These are phyloP conservation scores for Emydomyces testavorans DNA, from an alignment of 2,329 filamentous ascomycete genomes.

Conservation along the genomic window DNA sequence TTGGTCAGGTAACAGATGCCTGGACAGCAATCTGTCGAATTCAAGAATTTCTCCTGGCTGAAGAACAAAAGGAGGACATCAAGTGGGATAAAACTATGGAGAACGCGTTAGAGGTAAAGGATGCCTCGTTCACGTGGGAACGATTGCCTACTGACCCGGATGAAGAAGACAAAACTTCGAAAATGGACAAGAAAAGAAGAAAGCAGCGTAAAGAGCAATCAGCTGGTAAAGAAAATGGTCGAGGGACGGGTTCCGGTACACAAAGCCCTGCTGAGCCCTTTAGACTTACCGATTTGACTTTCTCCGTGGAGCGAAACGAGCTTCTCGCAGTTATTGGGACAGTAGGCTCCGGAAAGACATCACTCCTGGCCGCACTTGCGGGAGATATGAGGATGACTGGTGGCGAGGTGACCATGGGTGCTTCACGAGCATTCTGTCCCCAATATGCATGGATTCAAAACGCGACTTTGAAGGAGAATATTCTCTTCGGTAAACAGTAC, in stretches of 20 bases:
- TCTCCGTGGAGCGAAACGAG: conserved; percentile 31
- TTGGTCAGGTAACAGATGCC: conserved; percentile 82
- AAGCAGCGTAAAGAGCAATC: conserved; percentile 4
- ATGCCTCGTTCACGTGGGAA: conserved; percentile 85
- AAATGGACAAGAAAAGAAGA: conserved; percentile 17
- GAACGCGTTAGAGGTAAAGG: conserved; percentile 53
- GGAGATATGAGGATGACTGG: conserved; percentile 83
- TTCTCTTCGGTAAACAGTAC: conserved; percentile 72
- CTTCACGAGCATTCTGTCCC: conserved; percentile 77
- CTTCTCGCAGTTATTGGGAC: conserved; percentile 32
- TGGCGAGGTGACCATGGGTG: conserved; percentile 64
- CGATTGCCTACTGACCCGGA: conserved; percentile 22
- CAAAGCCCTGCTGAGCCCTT: conserved; percentile 29
- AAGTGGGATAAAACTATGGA: conserved; percentile 43
- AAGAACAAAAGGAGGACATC: conserved; percentile 68
- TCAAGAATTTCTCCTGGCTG: conserved; percentile 73
- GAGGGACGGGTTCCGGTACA: conserved; percentile 19
- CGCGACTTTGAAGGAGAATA: conserved; percentile 73
- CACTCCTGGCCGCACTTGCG: conserved; percentile 73
- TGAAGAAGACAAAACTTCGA: conserved; percentile 15
- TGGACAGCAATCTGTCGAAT: conserved; percentile 75
- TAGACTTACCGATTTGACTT: conserved; percentile 29
- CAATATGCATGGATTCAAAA: conserved; percentile 99
- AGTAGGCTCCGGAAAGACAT: conserved; percentile 77
- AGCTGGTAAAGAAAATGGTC: conserved; percentile 20